Conservation (phyloP, 2,329 filamentous ascomycete genomes). For the Microsporum ferrugineum region DNA sequence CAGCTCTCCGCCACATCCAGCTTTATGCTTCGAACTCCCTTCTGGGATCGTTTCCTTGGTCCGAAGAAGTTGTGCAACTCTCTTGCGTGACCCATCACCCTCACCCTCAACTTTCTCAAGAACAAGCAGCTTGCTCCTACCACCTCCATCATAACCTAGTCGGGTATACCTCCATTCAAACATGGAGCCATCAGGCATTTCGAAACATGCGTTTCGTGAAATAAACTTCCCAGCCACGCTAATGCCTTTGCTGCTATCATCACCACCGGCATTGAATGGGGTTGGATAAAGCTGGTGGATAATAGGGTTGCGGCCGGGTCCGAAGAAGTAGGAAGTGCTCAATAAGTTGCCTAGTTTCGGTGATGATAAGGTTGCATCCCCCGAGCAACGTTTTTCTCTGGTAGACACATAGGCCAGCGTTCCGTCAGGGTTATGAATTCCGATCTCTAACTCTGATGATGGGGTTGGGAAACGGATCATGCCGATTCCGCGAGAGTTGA, state of each 20-base stretch:
- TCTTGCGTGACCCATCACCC: neutral
- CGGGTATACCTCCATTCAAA: conserved; percentile 48
- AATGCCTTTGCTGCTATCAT: conserved; percentile 2
- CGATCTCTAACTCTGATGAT: conserved; percentile 28
- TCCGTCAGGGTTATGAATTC: conserved; percentile 26
- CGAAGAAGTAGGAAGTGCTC: conserved; percentile 49
- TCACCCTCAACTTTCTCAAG: conserved; percentile 15
- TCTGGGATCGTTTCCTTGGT: conserved; percentile 31
- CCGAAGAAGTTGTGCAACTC: conserved; percentile 32
- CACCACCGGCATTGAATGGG: neutral
- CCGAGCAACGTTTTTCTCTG: conserved; percentile 38
- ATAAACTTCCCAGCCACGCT: conserved; percentile 30
- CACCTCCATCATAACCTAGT: conserved; percentile 26
- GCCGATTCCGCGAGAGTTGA: conserved; percentile 22
- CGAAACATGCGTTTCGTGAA: conserved; percentile 39
- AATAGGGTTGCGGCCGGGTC: conserved; percentile 42
- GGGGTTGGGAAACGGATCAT: conserved; percentile 27
- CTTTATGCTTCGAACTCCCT: conserved; percentile 26
- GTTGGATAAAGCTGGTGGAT: conserved; percentile 24
- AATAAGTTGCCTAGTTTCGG: conserved; percentile 29
- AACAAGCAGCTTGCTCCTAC: conserved; percentile 20
- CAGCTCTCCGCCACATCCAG: conserved; percentile 37
- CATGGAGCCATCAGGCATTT: conserved; percentile 36
- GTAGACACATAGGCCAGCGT: conserved; percentile 42
- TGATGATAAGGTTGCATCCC: conserved; percentile 38